Evolutionary conservation across 257 asterid species (phyloP).

Genomic region (Cynanchum wilfordii): DNA sequence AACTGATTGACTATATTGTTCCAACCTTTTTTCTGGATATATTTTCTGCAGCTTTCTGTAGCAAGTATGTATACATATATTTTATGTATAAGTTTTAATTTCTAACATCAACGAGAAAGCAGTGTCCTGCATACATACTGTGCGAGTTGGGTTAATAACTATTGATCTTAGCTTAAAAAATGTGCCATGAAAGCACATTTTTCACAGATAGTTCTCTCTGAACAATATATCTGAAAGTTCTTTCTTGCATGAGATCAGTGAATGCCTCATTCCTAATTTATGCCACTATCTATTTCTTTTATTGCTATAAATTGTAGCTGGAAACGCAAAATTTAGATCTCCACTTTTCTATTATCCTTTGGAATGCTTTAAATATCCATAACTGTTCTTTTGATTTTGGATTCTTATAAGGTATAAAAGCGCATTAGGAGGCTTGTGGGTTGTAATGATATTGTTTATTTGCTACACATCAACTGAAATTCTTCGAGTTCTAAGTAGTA

Average conservation of each 20-base stretch:
- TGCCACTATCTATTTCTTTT: background rate
- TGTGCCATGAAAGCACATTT: background rate
- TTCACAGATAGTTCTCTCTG: background rate
- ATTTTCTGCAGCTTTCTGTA: background rate
- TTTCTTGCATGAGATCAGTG: background rate
- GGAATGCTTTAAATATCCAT: background rate
- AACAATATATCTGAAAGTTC: background rate
- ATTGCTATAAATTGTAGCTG: background rate
- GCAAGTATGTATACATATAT: background rate
- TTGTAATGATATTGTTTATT: conserved; percentile 52
- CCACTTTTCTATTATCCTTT: background rate
- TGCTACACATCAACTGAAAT: conserved; percentile 66
- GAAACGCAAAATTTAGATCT: background rate
- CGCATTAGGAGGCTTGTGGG: conserved; percentile 89
- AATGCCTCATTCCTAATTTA: background rate
- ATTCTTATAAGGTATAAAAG: conserved; percentile 49
- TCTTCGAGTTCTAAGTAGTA: conserved; percentile 82
- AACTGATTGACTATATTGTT: background rate
- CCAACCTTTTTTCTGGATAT: background rate
- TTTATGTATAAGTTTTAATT: background rate
- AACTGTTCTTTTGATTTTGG: conserved; percentile 15
- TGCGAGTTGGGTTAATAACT: background rate
- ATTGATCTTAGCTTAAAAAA: background rate
- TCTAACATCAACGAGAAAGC: background rate
- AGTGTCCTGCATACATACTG: background rate